Conservation (phyloP, 2,329 filamentous ascomycete genomes). For the Coniochaeta sp. region DNA sequence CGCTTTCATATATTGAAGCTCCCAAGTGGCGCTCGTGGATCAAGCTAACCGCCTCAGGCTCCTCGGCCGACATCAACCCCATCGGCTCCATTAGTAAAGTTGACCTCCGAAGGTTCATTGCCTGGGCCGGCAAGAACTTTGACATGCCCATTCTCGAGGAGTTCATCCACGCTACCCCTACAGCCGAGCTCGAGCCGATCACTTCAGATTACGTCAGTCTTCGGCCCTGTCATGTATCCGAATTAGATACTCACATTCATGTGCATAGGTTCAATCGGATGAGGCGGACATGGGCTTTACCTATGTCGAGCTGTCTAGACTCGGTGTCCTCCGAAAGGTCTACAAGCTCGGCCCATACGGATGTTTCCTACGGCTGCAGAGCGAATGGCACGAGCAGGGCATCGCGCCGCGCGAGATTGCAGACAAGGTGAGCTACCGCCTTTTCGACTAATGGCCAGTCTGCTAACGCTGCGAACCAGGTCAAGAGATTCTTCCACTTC, state of each 20-base stretch:
- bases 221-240: too few relatives aligned
- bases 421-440: too few relatives aligned
- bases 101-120: conserved; percentile 65
- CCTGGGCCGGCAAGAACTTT: conserved; percentile 53
- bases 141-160: conserved; percentile 55
- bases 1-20: too few relatives aligned
- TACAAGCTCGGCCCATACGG: conserved; percentile 38
- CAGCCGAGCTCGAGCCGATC: conserved; percentile 58
- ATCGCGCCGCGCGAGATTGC: conserved; percentile 29
- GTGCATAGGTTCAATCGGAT: too few relatives aligned
- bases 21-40: too few relatives aligned
- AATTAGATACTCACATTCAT: too few relatives aligned
- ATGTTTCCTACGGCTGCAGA: conserved; percentile 8
- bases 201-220: conserved; percentile 41
- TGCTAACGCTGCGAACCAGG: conserved; percentile 36
- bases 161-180: conserved; percentile 58
- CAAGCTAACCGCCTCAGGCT: too few relatives aligned
- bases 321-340: conserved; percentile 34
- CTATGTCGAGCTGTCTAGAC: conserved; percentile 34
- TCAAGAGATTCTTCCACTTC: too few relatives aligned
- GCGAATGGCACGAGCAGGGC: conserved; percentile 27
- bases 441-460: too few relatives aligned
- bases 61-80: conserved; percentile 42
- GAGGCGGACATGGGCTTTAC: conserved; percentile 47
- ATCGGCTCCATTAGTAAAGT: conserved; percentile 56